Conservation (phyloP, 2,329 filamentous ascomycete genomes). For the Aspergillus niger region DNA sequence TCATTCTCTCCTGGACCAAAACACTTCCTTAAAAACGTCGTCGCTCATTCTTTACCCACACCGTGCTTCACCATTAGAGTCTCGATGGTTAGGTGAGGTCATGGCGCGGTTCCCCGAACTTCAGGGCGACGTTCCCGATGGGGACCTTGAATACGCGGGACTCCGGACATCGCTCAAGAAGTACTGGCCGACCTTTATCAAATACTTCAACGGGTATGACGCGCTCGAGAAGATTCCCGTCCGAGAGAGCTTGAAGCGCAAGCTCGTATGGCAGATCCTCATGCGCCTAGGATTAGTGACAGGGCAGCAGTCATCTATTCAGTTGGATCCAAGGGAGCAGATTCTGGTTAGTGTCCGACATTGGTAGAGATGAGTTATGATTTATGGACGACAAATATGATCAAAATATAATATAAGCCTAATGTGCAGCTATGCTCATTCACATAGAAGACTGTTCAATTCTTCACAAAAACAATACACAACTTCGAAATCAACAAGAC, state of each 20-base stretch:
- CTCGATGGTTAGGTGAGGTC: slow-evolving; percentile 63
- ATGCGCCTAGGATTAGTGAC: slow-evolving; percentile 68
- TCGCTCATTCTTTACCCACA: slow-evolving; percentile 77
- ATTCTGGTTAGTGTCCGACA: slow-evolving; percentile 66
- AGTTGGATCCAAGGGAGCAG: slow-evolving; percentile 38
- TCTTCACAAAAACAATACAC: no score
- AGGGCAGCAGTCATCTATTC: slow-evolving; percentile 38
- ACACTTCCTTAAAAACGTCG: slow-evolving; percentile 48
- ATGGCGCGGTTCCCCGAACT: slow-evolving; percentile 41
- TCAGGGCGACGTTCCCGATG: slow-evolving; percentile 15
- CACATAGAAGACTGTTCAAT: background rate
- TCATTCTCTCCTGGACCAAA: slow-evolving; percentile 38
- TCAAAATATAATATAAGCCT: background rate
- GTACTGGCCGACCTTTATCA: slow-evolving; percentile 72
- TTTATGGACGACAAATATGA: slow-evolving; percentile 2
- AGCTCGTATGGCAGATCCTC: slow-evolving; percentile 58
- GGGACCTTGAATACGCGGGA: slow-evolving; percentile 29
- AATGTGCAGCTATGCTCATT: background rate
- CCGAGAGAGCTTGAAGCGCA: slow-evolving; percentile 83
- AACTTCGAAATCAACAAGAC: background rate
- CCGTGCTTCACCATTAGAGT: slow-evolving; percentile 75
- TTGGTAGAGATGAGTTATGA: slow-evolving; percentile 54
- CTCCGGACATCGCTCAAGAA: slow-evolving; percentile 51
- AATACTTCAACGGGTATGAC: slow-evolving; percentile 84
- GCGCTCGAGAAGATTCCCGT: slow-evolving; percentile 83